phyloP scores from a whole-genome alignment of 2,329 filamentous ascomycete genomes.

The Alternaria infectoria region DNA sequence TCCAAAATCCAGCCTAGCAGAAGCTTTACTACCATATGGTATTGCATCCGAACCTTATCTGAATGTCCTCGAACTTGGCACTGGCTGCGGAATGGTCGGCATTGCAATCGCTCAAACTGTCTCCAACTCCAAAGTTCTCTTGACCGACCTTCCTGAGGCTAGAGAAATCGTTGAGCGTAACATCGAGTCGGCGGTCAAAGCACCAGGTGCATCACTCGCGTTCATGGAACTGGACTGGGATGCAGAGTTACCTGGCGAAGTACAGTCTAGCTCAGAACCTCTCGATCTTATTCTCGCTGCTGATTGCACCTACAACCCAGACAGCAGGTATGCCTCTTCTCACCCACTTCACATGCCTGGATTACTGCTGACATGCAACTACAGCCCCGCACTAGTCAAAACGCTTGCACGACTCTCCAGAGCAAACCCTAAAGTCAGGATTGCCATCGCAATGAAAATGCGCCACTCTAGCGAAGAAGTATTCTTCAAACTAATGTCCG shows the following conservation, averaged over 20 bases:
- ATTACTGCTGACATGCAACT: background rate
- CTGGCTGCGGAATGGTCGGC: slow-evolving; percentile 71
- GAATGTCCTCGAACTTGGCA: slow-evolving; percentile 67
- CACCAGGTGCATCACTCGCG: slow-evolving; percentile 51
- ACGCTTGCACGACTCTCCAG: slow-evolving; percentile 60
- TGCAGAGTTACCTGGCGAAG: slow-evolving; percentile 51
- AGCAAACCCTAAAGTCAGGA: slow-evolving; percentile 56
- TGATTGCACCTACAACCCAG: slow-evolving; percentile 76
- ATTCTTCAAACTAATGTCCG: slow-evolving; percentile 65
- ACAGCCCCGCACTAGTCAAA: slow-evolving; percentile 65
- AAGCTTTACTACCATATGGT: slow-evolving; percentile 4
- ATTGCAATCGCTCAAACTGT: slow-evolving; percentile 65
- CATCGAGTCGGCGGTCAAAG: slow-evolving; percentile 53
- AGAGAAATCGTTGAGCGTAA: slow-evolving; percentile 66
- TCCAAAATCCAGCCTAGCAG: background rate
- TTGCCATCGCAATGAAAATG: slow-evolving; percentile 70
- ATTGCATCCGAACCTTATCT: slow-evolving; percentile 21
- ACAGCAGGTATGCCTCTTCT: slow-evolving; percentile 53
- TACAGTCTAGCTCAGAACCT: background rate
- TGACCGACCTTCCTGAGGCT: slow-evolving; percentile 72
- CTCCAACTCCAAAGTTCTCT: slow-evolving; percentile 59
- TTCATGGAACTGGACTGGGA: slow-evolving; percentile 70
- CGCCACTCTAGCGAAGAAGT: slow-evolving; percentile 69
- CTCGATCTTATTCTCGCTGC: slow-evolving; percentile 69
- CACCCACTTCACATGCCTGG: background rate